Conservation (phyloP, 2,329 filamentous ascomycete genomes). For the Pseudogymnoascus sp. region DNA sequence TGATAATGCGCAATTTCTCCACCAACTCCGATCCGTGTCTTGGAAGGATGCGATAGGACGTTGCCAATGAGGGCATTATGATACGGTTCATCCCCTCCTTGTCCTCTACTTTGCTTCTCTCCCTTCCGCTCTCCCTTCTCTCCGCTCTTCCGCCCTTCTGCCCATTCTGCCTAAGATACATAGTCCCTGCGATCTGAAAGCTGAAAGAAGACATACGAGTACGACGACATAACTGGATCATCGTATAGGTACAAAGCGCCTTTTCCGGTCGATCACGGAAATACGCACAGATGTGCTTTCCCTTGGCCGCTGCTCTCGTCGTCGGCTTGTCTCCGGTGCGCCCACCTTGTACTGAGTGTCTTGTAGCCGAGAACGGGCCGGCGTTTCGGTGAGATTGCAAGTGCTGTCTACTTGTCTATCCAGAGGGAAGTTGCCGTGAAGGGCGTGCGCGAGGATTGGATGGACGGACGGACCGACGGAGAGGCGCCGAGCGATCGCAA, state of each 20-base stretch:
- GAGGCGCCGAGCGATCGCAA: not conserved
- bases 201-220: not conserved
- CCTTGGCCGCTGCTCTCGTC: not conserved
- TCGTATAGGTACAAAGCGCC: constrained; percentile 1
- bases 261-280: not conserved
- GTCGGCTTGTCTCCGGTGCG: not conserved
- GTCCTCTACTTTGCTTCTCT: not conserved
- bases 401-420: not conserved
- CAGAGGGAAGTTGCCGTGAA: not conserved
- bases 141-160: not conserved
- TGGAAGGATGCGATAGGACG: not conserved
- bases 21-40: not conserved
- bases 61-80: not conserved
- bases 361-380: not conserved
- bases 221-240: not conserved
- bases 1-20: not conserved
- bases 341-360: not conserved
- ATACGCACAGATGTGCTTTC: not conserved
- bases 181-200: not conserved
- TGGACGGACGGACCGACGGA: not conserved
- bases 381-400: not conserved
- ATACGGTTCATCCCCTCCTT: not conserved
- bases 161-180: not conserved
- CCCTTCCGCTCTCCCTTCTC: not conserved
- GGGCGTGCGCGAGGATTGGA: not conserved